phyloP scores from a whole-genome alignment of 805 yeast species.

The Sugiyamaella valdiviana region DNA sequence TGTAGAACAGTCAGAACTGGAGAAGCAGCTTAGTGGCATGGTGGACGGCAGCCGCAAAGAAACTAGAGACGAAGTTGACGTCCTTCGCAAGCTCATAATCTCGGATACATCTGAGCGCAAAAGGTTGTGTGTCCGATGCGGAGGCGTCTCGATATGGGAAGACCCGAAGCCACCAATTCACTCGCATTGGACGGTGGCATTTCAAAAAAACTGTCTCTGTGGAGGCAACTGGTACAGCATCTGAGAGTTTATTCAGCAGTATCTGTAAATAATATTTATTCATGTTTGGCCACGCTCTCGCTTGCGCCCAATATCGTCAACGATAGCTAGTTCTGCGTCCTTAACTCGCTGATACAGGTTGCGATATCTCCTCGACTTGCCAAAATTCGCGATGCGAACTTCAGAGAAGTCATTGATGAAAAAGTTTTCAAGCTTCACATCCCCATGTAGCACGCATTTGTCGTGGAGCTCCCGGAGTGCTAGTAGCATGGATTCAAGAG shows the following conservation, averaged over 20 bases:
- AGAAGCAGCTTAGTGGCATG: neutral
- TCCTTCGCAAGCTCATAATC: constrained; percentile 33
- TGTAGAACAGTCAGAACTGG: constrained; percentile 1
- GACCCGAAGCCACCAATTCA: constrained; percentile 31
- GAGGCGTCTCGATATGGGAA: constrained; percentile 39
- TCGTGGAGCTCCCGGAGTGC: constrained; percentile 18
- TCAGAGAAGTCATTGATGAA: constrained; percentile 15
- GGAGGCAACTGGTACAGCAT: constrained; percentile 62
- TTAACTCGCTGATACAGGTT: constrained; percentile 19
- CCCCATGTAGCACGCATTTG: constrained; percentile 17
- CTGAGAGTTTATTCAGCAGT: neutral
- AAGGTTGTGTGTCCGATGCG: constrained; percentile 51
- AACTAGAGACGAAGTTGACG: constrained; percentile 26
- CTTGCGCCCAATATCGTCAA: constrained; percentile 3
- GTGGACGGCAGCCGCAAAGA: neutral
- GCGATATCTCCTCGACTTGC: constrained; percentile 19
- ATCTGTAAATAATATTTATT: neutral
- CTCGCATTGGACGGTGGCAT: constrained; percentile 52
- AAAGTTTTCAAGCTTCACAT: constrained; percentile 17
- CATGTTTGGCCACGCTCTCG: neutral
- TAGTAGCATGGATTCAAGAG: constrained; percentile 12
- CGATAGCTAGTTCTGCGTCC: constrained; percentile 14
- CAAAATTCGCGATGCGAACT: constrained; percentile 19
- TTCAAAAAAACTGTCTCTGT: constrained; percentile 69
- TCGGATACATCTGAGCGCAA: constrained; percentile 35